Evolutionary conservation across 2,329 filamentous ascomycete species (phyloP).

Genomic region (Herpomyces periplanetae): DNA sequence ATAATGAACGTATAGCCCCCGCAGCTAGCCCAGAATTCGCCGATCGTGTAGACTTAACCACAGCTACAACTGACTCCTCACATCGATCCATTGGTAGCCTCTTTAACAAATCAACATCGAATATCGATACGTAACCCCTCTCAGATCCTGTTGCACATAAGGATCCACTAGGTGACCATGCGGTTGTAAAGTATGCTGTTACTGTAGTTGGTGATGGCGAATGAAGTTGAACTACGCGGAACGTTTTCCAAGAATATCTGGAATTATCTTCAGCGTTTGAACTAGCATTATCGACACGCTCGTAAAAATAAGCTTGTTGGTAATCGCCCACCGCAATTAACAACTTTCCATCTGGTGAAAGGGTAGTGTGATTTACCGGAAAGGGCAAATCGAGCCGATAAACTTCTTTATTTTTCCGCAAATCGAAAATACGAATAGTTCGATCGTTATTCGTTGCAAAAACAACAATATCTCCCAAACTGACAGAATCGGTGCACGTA

Average conservation of each 20-base stretch:
- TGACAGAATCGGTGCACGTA: constrained; percentile 7
- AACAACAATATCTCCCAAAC: constrained; percentile 22
- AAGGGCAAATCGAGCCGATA: constrained; percentile 34
- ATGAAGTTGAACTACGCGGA: constrained; percentile 9
- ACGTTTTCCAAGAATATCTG: constrained; percentile 10
- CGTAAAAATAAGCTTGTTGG: constrained; percentile 47
- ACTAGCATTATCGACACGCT: constrained; percentile 9
- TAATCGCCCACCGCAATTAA: constrained; percentile 60
- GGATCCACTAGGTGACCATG: constrained; percentile 28
- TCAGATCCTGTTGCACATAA: constrained; percentile 41
- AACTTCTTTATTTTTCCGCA: constrained; percentile 24
- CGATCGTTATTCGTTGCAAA: constrained; percentile 66
- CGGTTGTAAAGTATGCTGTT: constrained; percentile 29
- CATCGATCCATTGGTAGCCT: constrained; percentile 9
- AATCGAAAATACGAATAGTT: constrained; percentile 42
- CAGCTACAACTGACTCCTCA: constrained; percentile 25
- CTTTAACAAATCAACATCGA: constrained; percentile 15
- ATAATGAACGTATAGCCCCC: constrained; percentile 60
- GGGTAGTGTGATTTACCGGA: constrained; percentile 67
- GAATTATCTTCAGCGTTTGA: constrained; percentile 5
- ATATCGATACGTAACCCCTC: constrained; percentile 36
- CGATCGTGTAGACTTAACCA: constrained; percentile 37
- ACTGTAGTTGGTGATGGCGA: constrained; percentile 7
- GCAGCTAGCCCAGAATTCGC: constrained; percentile 16
- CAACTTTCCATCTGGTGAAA: constrained; percentile 50